Conservation (phyloP, 2,329 filamentous ascomycete species). For the Fusarium nodosum region DNA sequence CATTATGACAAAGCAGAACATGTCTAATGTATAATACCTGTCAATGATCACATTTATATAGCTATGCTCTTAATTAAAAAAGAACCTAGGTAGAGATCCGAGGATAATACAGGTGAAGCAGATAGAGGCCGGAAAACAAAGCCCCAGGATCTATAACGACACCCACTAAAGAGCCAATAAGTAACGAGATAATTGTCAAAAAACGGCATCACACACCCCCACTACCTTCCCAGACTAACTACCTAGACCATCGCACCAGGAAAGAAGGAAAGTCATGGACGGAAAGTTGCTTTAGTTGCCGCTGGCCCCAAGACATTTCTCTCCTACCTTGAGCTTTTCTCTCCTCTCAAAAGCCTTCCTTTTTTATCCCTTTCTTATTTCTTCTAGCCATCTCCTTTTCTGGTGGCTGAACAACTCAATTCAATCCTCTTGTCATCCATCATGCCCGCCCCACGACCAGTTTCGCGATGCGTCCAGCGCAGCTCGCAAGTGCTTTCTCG, state of each 20-base stretch:
- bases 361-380: background rate
- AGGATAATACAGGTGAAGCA: constrained; percentile 5
- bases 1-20: background rate
- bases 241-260: constrained; percentile 27
- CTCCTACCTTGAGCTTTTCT: constrained; percentile 11
- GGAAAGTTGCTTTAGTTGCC: constrained; percentile 43
- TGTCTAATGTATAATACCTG: background rate
- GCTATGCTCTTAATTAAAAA: background rate
- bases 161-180: constrained; percentile 43
- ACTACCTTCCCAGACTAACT: constrained; percentile 30
- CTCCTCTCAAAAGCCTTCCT: too few relatives aligned
- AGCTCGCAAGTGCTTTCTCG: constrained; percentile 53
- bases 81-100: constrained; percentile 15
- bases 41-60: background rate
- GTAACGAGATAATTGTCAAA: constrained; percentile 46
- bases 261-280: constrained; percentile 25
- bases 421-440: constrained; percentile 27
- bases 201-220: constrained; percentile 26
- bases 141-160: constrained; percentile 16
- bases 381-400: constrained; percentile 10
- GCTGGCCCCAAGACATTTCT: constrained; percentile 24
- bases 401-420: constrained; percentile 48
- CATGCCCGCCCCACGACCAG: constrained; percentile 57
- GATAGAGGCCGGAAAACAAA: background rate
- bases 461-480: constrained; percentile 58